These are phyloP conservation scores for Alternaria tenuissima DNA, from an alignment of 2,329 filamentous ascomycete species.

Conservation along the genomic window DNA sequence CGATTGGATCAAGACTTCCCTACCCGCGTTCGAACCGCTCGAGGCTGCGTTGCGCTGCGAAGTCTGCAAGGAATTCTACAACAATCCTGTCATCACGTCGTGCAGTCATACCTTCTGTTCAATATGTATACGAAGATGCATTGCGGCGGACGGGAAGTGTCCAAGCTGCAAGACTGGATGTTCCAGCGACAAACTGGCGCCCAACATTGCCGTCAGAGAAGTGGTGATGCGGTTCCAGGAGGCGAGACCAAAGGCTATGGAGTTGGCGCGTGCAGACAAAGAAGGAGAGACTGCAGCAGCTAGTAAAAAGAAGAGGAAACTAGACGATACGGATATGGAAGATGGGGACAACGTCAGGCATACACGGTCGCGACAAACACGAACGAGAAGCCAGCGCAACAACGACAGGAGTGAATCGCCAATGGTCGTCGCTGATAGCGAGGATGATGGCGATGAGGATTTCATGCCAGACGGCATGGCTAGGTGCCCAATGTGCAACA, in stretches of 20 bases:
- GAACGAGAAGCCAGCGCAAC: slow-evolving; percentile 48
- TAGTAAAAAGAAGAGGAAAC: slow-evolving; percentile 58
- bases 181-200: slow-evolving; percentile 83
- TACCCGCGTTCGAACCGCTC: slow-evolving; percentile 72
- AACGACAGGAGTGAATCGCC: slow-evolving; percentile 40
- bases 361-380: slow-evolving; percentile 48
- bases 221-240: slow-evolving; percentile 79
- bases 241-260: slow-evolving; percentile 69
- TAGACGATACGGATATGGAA: slow-evolving; percentile 60
- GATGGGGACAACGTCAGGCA: slow-evolving; percentile 44
- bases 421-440: slow-evolving; percentile 50
- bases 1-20: slow-evolving; percentile 79
- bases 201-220: slow-evolving; percentile 86
- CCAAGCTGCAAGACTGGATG: slow-evolving; percentile 81
- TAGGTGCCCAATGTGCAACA: slow-evolving; percentile 81
- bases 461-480: slow-evolving; percentile 72
- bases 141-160: slow-evolving; percentile 85
- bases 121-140: slow-evolving; percentile 86
- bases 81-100: slow-evolving; percentile 91
- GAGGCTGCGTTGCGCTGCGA: slow-evolving; percentile 91
- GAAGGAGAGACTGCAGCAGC: slow-evolving; percentile 21
- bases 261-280: slow-evolving; percentile 65
- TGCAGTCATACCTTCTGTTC: slow-evolving; percentile 98
- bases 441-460: slow-evolving; percentile 57
- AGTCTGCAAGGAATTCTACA: slow-evolving; percentile 97